Percentiles rank a stretch among this genome's conserved stretches.
phyloP scores from a whole-genome alignment of 2,329 filamentous ascomycete genomes.

The Exophiala spinifera region DNA sequence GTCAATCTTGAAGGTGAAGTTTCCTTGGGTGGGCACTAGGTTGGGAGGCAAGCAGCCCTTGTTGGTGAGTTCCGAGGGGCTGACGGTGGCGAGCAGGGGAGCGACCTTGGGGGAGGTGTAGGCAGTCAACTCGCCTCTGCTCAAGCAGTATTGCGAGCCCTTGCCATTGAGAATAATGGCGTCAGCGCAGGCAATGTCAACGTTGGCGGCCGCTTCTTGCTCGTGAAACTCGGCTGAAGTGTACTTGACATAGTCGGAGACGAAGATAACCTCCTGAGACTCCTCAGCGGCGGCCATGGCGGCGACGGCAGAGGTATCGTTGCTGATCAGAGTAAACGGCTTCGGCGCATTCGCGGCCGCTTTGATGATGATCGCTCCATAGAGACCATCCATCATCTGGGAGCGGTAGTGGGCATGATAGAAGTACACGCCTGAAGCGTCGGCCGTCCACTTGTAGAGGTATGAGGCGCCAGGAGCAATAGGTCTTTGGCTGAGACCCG shows the following conservation, averaged over 20 bases:
- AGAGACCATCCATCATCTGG: slow-evolving; percentile 66
- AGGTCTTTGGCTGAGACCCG: slow-evolving; percentile 65
- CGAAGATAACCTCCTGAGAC: slow-evolving; percentile 47
- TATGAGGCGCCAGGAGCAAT: slow-evolving; percentile 63
- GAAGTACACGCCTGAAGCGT: slow-evolving; percentile 57
- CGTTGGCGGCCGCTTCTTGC: slow-evolving; percentile 31
- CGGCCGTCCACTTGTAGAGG: slow-evolving; percentile 56
- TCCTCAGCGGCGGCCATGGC: slow-evolving; percentile 52
- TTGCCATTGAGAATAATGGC: slow-evolving; percentile 63
- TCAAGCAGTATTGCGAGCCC: slow-evolving; percentile 54
- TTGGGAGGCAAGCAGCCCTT: slow-evolving; percentile 39
- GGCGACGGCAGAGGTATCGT: slow-evolving; percentile 40
- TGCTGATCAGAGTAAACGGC: slow-evolving; percentile 53
- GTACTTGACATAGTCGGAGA: slow-evolving; percentile 58
- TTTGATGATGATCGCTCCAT: slow-evolving; percentile 63
- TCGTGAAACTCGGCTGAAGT: slow-evolving; percentile 47
- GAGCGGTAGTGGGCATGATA: slow-evolving; percentile 66
- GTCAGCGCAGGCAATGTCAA: slow-evolving; percentile 56
- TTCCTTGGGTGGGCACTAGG: slow-evolving; percentile 26
- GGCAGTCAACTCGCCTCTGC: slow-evolving; percentile 44
- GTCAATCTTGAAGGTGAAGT: slow-evolving; percentile 40
- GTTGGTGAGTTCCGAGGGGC: slow-evolving; percentile 29
- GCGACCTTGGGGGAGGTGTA: slow-evolving; percentile 36
- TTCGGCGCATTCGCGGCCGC: slow-evolving; percentile 35
- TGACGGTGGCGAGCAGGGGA: slow-evolving; percentile 29